phyloP scores from a whole-genome alignment of 1,284 basidiomycete species.

The Moniliophthora roreri region DNA sequence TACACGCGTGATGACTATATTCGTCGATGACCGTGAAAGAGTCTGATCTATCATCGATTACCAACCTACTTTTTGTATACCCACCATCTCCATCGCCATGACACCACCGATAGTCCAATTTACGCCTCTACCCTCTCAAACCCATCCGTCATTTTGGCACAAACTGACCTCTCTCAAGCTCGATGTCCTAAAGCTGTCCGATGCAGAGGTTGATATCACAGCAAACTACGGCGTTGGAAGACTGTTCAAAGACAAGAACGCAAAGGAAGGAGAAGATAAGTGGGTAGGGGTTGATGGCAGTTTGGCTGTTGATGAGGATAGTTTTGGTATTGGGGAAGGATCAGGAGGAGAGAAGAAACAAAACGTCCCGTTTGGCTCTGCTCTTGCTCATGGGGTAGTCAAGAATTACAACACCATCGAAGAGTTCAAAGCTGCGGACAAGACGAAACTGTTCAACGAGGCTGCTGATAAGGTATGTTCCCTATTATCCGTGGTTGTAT shows the following conservation, averaged over 20 bases:
- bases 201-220: constrained; percentile 63
- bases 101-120: constrained; percentile 71
- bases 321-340: constrained; percentile 12
- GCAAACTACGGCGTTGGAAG: constrained; percentile 76
- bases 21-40: too few species aligned
- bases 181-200: constrained; percentile 84
- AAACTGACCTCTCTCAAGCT: constrained; percentile 88
- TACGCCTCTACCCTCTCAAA: constrained; percentile 81
- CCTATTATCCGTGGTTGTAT: constrained; percentile 3
- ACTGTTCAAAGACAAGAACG: constrained; percentile 76
- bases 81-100: constrained; percentile 25
- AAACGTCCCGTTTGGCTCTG: constrained; percentile 43
- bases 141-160: constrained; percentile 94
- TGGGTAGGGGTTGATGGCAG: constrained; percentile 46
- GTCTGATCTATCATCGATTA: too few species aligned
- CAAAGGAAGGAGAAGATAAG: constrained; percentile 64
- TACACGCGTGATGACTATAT: too few species aligned
- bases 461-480: constrained; percentile 58
- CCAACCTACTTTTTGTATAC: too few species aligned
- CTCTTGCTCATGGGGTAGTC: constrained; percentile 60
- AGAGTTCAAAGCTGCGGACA: constrained; percentile 90
- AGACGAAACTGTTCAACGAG: constrained; percentile 79
- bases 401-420: constrained; percentile 98
- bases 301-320: constrained; percentile 12
- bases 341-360: constrained; percentile 2